Evolutionary conservation across 495 filamentous ascomycete species (phyloP), one percentile per base, ranked within the genome.

Genomic region (Aspergillus funiculosus): DNA sequence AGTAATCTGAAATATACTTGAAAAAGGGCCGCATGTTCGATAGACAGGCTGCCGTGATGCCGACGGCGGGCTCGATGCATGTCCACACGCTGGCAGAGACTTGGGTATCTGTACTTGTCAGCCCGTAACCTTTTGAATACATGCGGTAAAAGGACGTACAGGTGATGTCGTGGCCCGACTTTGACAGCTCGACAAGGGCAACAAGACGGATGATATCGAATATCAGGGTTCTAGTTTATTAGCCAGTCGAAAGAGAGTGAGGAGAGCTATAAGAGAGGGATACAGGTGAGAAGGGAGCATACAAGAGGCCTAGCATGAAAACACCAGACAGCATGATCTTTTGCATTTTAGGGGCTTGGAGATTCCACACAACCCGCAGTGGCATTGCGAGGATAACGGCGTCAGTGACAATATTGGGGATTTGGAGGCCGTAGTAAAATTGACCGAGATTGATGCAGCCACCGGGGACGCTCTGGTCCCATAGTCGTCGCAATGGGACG

Each of bases 311-410:
- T 3, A 74, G 45, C 10, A 64, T 37, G 48, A 75, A 77, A 29
- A 75, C 64, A 20, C 53, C 56, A 0, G 67, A 58, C 4, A 74
- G 54, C 26, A 64, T 60, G 27, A 64, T 37, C 47, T 66, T 75
- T 40, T 71, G 59, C 14, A 49, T 54, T 21, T 43, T 46, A 9
- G 67, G 61, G 30, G 75, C 61, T 2, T 67, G 67, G 6, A 74
- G 49, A 0, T 54, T 56, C 59, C 63, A 67, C 15, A 79, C 58
- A 2, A 63, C 63, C 5, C 71, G 73, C 30, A 81, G 64, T 0
- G 78, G 78, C 28, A 79, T 67, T 1, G 71, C 34, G 25, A 75
- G 58, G 15, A 76, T 67, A 11, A 62, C 54, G 11, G 63, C 59
- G 52, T 74, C 72, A 11, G 65, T 64, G 0, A 63, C 46, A 19